phyloP scores from a whole-genome alignment of 176 grass and related monocot genomes.

The Alopecurus myosuroides region DNA sequence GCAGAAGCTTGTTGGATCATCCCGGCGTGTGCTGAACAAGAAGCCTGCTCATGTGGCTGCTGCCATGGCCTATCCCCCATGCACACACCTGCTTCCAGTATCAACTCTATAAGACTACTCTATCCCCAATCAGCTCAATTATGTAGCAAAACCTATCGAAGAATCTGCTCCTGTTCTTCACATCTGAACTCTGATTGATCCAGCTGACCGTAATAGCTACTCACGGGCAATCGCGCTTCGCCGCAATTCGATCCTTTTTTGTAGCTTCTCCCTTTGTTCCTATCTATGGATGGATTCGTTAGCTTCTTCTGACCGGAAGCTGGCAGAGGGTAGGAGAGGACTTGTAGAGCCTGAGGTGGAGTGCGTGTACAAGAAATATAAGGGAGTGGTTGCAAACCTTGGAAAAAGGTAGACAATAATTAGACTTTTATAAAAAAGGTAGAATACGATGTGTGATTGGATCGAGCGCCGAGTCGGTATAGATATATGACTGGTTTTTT shows the following conservation, averaged over 20 bases:
- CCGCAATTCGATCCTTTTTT: background rate
- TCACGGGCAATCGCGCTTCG: background rate
- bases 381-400: constrained; percentile 52
- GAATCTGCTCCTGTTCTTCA: constrained; percentile 14
- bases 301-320: constrained; percentile 37
- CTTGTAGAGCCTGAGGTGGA: constrained; percentile 39
- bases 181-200: background rate
- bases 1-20: constrained; percentile 43
- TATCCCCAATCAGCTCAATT: constrained; percentile 11
- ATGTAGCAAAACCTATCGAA: background rate
- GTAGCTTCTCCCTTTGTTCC: constrained; percentile 10
- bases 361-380: constrained; percentile 60
- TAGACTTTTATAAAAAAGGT: constrained; percentile 32
- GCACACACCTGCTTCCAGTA: constrained; percentile 2
- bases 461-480: background rate
- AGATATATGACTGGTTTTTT: background rate
- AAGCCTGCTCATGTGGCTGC: constrained; percentile 29
- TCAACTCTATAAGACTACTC: background rate
- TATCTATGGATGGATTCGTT: constrained; percentile 16
- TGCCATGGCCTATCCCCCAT: constrained; percentile 56
- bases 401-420: constrained; percentile 51
- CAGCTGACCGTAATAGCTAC: background rate
- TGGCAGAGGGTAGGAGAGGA: constrained; percentile 25
- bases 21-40: constrained; percentile 10
- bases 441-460: constrained; percentile 42